phyloP scores from a whole-genome alignment of 2,329 filamentous ascomycete genomes.

The Colletotrichum chrysophilum region DNA sequence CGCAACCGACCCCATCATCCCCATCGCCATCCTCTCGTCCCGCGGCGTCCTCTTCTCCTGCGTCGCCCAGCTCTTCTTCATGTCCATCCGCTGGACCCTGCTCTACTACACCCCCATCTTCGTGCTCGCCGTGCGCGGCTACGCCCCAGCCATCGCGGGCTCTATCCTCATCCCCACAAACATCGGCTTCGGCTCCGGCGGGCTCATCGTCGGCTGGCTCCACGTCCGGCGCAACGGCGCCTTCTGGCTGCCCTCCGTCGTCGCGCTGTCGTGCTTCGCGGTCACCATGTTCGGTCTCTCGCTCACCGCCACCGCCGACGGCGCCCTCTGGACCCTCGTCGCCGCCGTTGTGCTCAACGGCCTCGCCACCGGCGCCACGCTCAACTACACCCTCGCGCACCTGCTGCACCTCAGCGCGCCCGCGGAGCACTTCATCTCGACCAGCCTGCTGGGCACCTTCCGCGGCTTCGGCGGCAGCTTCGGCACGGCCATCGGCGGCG shows the following conservation, averaged over 20 bases:
- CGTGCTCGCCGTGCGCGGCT: slow-evolving; percentile 76
- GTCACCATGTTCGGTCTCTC: slow-evolving; percentile 63
- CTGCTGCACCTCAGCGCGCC: slow-evolving; percentile 73
- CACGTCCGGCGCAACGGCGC: slow-evolving; percentile 77
- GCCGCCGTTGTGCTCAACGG: slow-evolving; percentile 72
- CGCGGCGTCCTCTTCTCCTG: slow-evolving; percentile 76
- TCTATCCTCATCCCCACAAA: slow-evolving; percentile 84
- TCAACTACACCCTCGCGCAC: slow-evolving; percentile 86
- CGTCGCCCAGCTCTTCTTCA: slow-evolving; percentile 75
- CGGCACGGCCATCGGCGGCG: slow-evolving; percentile 79
- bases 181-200: slow-evolving; percentile 76
- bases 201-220: slow-evolving; percentile 74
- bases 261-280: slow-evolving; percentile 67
- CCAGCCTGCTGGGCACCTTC: slow-evolving; percentile 79
- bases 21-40: slow-evolving; percentile 71
- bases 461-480: slow-evolving; percentile 83
- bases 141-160: slow-evolving; percentile 73
- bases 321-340: slow-evolving; percentile 60
- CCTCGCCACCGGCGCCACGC: slow-evolving; percentile 70
- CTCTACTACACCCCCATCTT: slow-evolving; percentile 84
- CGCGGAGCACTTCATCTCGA: slow-evolving; percentile 75
- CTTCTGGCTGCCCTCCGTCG: slow-evolving; percentile 71
- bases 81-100: slow-evolving; percentile 81
- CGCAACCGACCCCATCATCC: slow-evolving; percentile 75
- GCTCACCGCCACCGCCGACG: slow-evolving; percentile 54